Base-by-base conservation (phyloP, 176 grass and related monocot species). In the Carex kokanica region DNA sequence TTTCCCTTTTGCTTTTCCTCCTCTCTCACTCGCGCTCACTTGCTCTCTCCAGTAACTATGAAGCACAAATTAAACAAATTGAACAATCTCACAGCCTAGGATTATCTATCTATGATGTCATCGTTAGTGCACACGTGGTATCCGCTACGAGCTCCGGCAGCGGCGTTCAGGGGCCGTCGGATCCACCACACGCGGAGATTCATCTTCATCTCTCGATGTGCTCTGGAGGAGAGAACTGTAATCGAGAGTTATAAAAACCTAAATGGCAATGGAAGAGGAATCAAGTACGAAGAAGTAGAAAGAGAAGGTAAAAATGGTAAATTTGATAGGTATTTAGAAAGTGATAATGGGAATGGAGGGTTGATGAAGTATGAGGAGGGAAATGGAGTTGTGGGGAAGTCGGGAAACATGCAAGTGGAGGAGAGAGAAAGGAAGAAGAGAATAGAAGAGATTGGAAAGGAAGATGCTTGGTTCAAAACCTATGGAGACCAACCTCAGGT, bases 401-500 rank as follows among this genome's bases (percentile, higher is more conserved):
- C 16, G 29, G 74, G 12, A 20, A 60, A 34, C 45, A n/a, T 41
- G 53, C 85, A 64, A n/a, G 87, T 74, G 49, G 79, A 85, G 6
- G 95, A 98, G 88, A 88, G 1, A 84, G 84, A 84, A 67, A 91
- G 96, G 86, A 95, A 95, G 85, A 83, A 91, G 84, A 87, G 89
- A 15, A 86, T 98, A 74, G 96, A 98, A 83, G 96, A 98, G 27
- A 95, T 98, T 55, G 88, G 84, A 5, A 82, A 21, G 88, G 96
- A 98, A 88, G 96, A 95, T 58, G 96, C 96, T 18, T 98, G 96
- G 96, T 98, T 98, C 68, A 98, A 93, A 75, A 78, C 70, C 43
- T 32, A 21, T 40, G 59, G 29, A 87, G 41, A 65, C 6, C 83
- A 69, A 89, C 87, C 88, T 43, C 23, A 97, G 89, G 45, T 47